Percentiles rank a stretch among this genome's conserved stretches.
Conservation (phyloP, 1,139 yeast species). For the Scheffersomyces titani region DNA sequence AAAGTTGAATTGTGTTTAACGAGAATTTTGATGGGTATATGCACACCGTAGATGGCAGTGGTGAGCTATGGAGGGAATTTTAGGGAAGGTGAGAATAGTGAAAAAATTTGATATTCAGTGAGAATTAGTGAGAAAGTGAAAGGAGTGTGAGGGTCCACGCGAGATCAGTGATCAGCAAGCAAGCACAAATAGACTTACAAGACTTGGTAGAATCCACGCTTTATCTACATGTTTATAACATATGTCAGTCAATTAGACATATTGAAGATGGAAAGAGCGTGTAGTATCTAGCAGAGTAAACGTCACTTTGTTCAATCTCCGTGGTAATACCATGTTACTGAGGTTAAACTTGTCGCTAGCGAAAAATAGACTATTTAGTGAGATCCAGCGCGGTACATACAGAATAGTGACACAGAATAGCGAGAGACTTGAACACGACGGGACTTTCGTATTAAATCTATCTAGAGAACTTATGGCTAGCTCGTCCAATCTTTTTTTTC, state of each 20-base stretch:
- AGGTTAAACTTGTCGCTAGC: background rate
- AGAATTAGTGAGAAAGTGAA: background rate
- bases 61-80: background rate
- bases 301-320: background rate
- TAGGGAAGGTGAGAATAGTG: background rate
- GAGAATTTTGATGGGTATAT: background rate
- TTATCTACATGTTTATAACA: background rate
- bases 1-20: background rate
- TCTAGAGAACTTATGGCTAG: background rate
- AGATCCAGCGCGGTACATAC: background rate
- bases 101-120: too few species aligned
- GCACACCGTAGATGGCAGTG: background rate
- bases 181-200: background rate
- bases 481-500: too few species aligned
- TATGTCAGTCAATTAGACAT: background rate
- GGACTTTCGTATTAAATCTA: background rate
- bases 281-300: background rate
- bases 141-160: background rate
- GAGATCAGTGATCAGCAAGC: background rate
- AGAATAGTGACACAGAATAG: too few species aligned
- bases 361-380: background rate
- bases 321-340: background rate
- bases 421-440: too few species aligned
- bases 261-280: background rate
- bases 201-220: too few species aligned